Evolutionary conservation across 768 basidiomycete species (phyloP).

Genomic region (Steccherinum ochraceum): DNA sequence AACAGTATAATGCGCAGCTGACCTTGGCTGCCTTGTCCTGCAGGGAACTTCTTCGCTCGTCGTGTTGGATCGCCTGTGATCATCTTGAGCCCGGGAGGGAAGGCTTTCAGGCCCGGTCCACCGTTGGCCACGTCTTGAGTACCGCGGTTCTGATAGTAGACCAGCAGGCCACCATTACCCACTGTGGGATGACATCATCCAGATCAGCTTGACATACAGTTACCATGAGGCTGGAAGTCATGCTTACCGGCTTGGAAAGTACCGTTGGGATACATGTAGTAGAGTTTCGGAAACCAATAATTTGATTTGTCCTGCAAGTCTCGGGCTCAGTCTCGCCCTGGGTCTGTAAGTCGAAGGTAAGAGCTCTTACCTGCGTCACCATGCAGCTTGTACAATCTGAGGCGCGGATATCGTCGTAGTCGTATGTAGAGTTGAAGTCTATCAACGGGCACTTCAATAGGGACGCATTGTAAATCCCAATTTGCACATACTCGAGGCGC

Average conservation of each 20-base stretch:
- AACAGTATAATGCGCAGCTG: neutral
- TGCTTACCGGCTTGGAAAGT: no score
- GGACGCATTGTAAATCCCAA: neutral
- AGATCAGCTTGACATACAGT: no score
- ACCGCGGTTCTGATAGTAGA: slow-evolving; percentile 39
- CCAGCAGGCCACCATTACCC: slow-evolving; percentile 11
- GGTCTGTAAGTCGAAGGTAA: no score
- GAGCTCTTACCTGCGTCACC: no score
- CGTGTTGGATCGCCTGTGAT: slow-evolving; percentile 28
- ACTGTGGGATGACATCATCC: neutral
- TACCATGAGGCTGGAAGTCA: no score
- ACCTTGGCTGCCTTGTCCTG: neutral
- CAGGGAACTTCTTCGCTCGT: neutral
- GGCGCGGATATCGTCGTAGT: neutral
- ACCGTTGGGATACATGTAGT: no score
- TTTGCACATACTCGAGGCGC: neutral
- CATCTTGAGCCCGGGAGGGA: slow-evolving; percentile 38
- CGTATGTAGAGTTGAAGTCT: neutral
- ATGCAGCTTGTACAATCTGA: neutral
- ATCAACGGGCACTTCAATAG: neutral
- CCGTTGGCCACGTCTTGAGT: slow-evolving; percentile 31
- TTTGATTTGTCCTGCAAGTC: no score
- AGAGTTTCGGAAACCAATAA: no score
- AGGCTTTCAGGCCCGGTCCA: slow-evolving; percentile 34
- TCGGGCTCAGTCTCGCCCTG: no score